Percentiles rank a stretch among this genome's conserved stretches.
Evolutionary conservation across 495 filamentous ascomycete genomes (phyloP).

Genomic region (Neohortaea acidophila): DNA sequence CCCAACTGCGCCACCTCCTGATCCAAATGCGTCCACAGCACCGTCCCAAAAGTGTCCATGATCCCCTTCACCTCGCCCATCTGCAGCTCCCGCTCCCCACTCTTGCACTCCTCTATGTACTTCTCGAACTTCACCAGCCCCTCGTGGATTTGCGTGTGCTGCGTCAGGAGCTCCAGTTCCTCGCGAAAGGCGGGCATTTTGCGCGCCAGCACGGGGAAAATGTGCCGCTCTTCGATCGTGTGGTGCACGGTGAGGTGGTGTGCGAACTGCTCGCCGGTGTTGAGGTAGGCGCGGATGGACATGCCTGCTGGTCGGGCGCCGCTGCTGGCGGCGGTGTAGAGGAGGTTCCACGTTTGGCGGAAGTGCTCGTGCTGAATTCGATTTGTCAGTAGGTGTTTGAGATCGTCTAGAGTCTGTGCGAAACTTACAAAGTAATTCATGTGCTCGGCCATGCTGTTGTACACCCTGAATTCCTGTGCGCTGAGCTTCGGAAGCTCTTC

Average conservation of each 20-base stretch:
- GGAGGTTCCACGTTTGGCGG: slow-evolving; percentile 51
- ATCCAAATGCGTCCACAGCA: slow-evolving; percentile 31
- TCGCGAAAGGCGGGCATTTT: slow-evolving; percentile 70
- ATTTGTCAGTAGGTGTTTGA: neutral
- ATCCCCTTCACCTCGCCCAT: slow-evolving; percentile 50
- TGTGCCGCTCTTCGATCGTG: slow-evolving; percentile 64
- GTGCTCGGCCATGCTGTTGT: slow-evolving; percentile 58
- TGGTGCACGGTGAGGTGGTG: slow-evolving; percentile 63
- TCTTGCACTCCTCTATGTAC: slow-evolving; percentile 50
- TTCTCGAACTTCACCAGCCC: slow-evolving; percentile 58
- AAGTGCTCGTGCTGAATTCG: slow-evolving; percentile 57
- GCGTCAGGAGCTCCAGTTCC: slow-evolving; percentile 50
- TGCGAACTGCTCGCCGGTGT: slow-evolving; percentile 48
- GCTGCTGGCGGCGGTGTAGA: slow-evolving; percentile 44
- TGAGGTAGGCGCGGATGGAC: slow-evolving; percentile 49
- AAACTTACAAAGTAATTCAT: slow-evolving; percentile 62
- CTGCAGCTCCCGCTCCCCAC: slow-evolving; percentile 52
- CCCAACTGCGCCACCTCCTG: slow-evolving; percentile 28
- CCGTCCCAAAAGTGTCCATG: slow-evolving; percentile 45
- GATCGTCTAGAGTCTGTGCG: slow-evolving; percentile 1
- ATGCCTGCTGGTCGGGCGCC: slow-evolving; percentile 40
- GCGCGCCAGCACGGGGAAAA: slow-evolving; percentile 62
- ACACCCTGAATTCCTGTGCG: slow-evolving; percentile 41
- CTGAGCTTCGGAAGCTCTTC: slow-evolving; percentile 34
- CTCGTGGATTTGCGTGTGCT: slow-evolving; percentile 68